phyloP scores from a whole-genome alignment of 208 protist species.

The Leishmania amazonensis region DNA sequence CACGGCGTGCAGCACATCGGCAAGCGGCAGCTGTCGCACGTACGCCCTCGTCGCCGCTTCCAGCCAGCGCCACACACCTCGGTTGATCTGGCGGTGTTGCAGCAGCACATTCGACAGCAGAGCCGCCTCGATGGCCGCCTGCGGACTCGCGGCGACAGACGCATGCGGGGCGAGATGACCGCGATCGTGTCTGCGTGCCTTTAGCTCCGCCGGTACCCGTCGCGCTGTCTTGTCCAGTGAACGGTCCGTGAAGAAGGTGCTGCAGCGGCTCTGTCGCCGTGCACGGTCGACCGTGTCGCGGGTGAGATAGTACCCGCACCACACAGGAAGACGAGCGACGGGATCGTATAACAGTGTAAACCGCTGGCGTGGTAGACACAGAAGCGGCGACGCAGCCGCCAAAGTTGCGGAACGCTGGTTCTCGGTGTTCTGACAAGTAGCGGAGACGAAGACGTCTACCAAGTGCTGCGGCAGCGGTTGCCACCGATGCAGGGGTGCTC shows the following conservation, averaged over 20 bases:
- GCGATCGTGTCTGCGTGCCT: conserved; percentile 39
- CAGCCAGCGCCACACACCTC: conserved; percentile 59
- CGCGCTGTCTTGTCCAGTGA: conserved; percentile 32
- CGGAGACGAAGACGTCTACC: conserved; percentile 20
- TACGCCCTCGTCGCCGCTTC: conserved; percentile 49
- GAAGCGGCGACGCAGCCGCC: conserved; percentile 6
- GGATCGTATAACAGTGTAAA: conserved; percentile 60
- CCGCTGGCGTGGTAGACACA: conserved; percentile 38
- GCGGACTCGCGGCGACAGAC: conserved; percentile 38
- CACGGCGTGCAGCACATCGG: not conserved
- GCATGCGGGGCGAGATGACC: conserved; percentile 76
- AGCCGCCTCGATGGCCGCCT: conserved; percentile 46
- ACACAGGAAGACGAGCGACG: conserved; percentile 36
- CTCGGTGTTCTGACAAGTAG: not conserved
- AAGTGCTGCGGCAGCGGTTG: not conserved
- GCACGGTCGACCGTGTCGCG: conserved; percentile 22
- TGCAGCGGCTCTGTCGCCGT: conserved; percentile 27
- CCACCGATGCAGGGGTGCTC: conserved; percentile 8
- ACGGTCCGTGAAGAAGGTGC: conserved; percentile 42
- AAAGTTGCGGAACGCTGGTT: not conserved
- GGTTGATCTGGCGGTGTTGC: conserved; percentile 54
- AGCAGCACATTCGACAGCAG: conserved; percentile 61
- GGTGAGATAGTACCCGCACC: conserved; percentile 58
- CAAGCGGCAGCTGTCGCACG: conserved; percentile 21
- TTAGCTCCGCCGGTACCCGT: conserved; percentile 23